Percentiles rank a stretch among this genome's conserved stretches.
These are phyloP conservation scores for Linnemannia elongata DNA, from an alignment of 192 early-diverging fungal genomes.

Conservation along the genomic window DNA sequence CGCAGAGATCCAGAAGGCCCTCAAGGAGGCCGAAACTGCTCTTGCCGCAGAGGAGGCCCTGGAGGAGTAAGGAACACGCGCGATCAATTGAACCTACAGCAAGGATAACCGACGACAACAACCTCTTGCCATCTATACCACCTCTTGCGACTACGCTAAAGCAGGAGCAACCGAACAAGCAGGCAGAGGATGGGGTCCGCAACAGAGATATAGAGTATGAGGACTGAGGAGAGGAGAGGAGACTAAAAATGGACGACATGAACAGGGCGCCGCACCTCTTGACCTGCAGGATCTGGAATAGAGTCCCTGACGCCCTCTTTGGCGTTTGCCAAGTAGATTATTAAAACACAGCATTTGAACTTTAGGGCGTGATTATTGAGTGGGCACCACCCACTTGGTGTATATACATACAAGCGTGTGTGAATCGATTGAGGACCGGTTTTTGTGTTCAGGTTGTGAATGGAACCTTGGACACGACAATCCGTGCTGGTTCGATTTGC, in stretches of 20 bases:
- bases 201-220: conserved; percentile 1
- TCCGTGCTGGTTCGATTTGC: not conserved
- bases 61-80: not conserved
- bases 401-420: not conserved
- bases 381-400: too few species aligned
- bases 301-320: conserved; percentile 1
- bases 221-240: not conserved
- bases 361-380: not conserved
- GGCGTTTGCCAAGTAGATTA: conserved; percentile 3
- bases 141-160: not conserved
- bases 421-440: not conserved
- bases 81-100: not conserved
- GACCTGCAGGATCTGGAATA: conserved; percentile 47
- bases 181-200: not conserved
- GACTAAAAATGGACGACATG: not conserved
- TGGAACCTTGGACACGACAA: not conserved
- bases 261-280: conserved; percentile 27
- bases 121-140: not conserved
- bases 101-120: conserved; percentile 1
- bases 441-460: not conserved
- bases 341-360: not conserved
- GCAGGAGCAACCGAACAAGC: conserved; percentile 7
- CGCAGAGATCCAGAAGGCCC: conserved; percentile 81
- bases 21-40: conserved; percentile 69
- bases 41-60: conserved; percentile 19